Evolutionary conservation across 202 grass and related monocot genomes (phyloP).

Genomic region (Eragrostis tef): DNA sequence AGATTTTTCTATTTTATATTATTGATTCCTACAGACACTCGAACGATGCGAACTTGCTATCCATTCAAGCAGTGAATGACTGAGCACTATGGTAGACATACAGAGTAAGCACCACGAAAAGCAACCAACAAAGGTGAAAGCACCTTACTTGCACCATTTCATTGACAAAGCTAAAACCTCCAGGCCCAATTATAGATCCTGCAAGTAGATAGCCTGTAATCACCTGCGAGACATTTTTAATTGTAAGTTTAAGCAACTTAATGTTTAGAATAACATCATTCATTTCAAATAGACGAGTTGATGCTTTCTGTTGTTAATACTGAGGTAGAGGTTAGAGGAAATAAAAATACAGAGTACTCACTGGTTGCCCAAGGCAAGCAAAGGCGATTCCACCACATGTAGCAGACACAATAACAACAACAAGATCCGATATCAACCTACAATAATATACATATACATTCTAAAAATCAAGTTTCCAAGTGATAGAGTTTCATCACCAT

Average conservation of each 20-base stretch:
- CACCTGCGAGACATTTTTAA: constrained; percentile 60
- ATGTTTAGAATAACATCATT: constrained; percentile 20
- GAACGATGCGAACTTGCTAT: not conserved
- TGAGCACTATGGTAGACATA: constrained; percentile 21
- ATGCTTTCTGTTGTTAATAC: constrained; percentile 18
- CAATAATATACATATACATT: constrained; percentile 45
- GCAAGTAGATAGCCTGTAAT: constrained; percentile 98
- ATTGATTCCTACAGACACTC: not conserved
- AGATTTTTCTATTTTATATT: constrained; percentile 1
- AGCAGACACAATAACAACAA: constrained; percentile 96
- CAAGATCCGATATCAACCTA: constrained; percentile 99
- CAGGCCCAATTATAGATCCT: constrained; percentile 94
- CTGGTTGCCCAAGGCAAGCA: constrained; percentile 93
- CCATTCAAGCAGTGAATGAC: not conserved
- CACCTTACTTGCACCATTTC: constrained; percentile 99
- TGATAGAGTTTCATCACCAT: constrained; percentile 29
- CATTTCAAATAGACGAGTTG: constrained; percentile 8
- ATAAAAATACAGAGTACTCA: constrained; percentile 48
- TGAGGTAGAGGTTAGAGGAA: constrained; percentile 17
- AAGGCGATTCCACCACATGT: constrained; percentile 94
- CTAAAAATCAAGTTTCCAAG: constrained; percentile 45
- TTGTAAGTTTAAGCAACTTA: constrained; percentile 46
- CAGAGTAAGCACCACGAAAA: constrained; percentile 36
- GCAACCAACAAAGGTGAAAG: constrained; percentile 57
- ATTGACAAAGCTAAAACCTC: constrained; percentile 97